Evolutionary conservation across 495 filamentous ascomycete species (phyloP), one percentile per base, ranked within the genome.

Genomic region (Lasiosphaeria ovina): DNA sequence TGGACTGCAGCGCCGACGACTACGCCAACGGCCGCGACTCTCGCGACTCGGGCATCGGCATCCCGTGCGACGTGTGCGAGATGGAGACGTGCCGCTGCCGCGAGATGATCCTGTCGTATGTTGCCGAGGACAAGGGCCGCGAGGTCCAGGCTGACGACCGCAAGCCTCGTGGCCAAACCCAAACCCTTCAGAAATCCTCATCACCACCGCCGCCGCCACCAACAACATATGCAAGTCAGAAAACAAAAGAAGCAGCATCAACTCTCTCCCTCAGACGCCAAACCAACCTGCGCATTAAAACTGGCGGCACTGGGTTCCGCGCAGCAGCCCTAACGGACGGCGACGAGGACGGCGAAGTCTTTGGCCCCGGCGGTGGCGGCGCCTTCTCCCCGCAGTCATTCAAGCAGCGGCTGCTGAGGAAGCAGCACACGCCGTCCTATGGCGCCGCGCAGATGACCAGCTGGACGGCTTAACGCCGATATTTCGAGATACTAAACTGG

Each of bases 361-460:
- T 48, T 1, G 3, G 7, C 5, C 10, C 45, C 12, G 9, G 31
- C 42, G 11, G 6, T 14, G 58, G 51, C 2, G 61, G 59, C 12
- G 31, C 58, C 8, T 70, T 64, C 35, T 70, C 68, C 38, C 68
- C 68, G 10, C 66, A 70, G 48, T 66, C 63, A 14, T 70, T 70
- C 17, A 69, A 64, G 33, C 59, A 69, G 57, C 52, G 68, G 59
- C 54, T 69, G 35, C 48, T 69, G 60, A 64, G 62, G 45, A 54
- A 58, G 31, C 44, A 47, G 4, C 44, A 47, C 12, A 9, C 44
- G 2, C 6, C 12, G 2, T 47, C 44, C 12, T 47, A 47, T 8
- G 44, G 11, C 5, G 12, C 4, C 12, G 6, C 8, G 2, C 12
- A 47, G 0, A n/a, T 11, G 11, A n/a, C 1, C 12, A 47, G 44